These are phyloP conservation scores for Phytophthora tentaculata DNA, from an alignment of 352 stramenopile genomes.

Conservation along the genomic window DNA sequence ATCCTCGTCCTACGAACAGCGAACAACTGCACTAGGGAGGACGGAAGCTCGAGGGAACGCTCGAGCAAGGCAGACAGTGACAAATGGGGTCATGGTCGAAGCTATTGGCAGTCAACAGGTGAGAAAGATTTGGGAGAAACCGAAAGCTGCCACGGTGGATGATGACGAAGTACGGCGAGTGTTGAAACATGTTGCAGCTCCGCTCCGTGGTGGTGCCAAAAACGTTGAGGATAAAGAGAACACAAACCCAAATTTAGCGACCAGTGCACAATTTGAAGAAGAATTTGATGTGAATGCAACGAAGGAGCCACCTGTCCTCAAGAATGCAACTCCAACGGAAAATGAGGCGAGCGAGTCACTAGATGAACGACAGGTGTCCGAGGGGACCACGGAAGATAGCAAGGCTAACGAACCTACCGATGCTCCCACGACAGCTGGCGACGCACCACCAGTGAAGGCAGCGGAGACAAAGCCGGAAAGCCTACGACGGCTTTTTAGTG, in stretches of 20 bases:
- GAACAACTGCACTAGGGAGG: not conserved
- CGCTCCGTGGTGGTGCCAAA: not conserved
- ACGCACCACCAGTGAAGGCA: not conserved
- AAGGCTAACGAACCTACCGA: not conserved
- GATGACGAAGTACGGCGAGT: not conserved
- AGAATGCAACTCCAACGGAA: not conserved
- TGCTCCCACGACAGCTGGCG: not conserved
- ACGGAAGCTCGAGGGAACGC: not conserved
- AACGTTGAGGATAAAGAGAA: constrained; percentile 27
- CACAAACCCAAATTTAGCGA: constrained; percentile 8
- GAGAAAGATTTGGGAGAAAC: constrained; percentile 11
- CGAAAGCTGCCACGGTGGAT: not conserved
- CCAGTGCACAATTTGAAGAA: not conserved
- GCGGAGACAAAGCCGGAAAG: not conserved
- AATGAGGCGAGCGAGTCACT: not conserved
- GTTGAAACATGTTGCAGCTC: constrained; percentile 18
- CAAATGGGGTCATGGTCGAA: not conserved
- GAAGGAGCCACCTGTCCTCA: not conserved
- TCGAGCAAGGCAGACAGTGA: not conserved
- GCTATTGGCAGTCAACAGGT: not conserved
- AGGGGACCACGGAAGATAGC: not conserved
- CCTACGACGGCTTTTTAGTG: constrained; percentile 78
- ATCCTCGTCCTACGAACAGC: constrained; percentile 6
- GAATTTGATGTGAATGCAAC: not conserved
- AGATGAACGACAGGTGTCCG: not conserved